A percentile compares a stretch with the other conserved stretches of the same genome.
phyloP scores from a whole-genome alignment of 768 basidiomycete species.

The Pleurotus platypus region DNA sequence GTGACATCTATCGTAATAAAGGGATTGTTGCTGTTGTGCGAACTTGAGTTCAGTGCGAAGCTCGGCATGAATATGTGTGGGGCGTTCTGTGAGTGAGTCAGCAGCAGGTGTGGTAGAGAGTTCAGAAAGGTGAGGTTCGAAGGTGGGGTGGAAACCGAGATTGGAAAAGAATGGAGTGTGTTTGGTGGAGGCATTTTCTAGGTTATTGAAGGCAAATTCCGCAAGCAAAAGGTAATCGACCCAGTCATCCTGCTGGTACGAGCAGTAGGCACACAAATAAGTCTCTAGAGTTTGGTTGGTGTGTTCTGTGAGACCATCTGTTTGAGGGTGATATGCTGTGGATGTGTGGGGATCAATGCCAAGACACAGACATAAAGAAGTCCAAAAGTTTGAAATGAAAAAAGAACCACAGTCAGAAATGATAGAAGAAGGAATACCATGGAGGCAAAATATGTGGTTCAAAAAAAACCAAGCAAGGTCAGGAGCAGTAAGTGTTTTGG shows the following conservation, averaged over 20 bases:
- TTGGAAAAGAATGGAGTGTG: conserved; percentile 35
- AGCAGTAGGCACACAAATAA: too few species aligned
- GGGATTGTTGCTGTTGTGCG: conserved; percentile 22
- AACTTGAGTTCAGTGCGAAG: conserved; percentile 25
- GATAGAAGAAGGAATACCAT: too few species aligned
- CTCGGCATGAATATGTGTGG: conserved; percentile 29
- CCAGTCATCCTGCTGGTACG: background rate
- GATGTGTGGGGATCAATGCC: too few species aligned
- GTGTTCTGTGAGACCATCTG: too few species aligned
- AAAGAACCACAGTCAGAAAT: too few species aligned
- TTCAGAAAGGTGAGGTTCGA: too few species aligned
- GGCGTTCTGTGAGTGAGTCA: conserved; percentile 20
- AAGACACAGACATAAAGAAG: too few species aligned
- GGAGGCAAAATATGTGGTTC: too few species aligned
- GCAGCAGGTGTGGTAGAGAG: conserved; percentile 23
- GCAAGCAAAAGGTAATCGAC: conserved; percentile 32
- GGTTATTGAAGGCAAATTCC: conserved; percentile 39
- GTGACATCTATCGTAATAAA: conserved; percentile 22
- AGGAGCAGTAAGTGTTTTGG: conserved; percentile 11
- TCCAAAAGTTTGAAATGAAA: too few species aligned
- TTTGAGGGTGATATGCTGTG: too few species aligned
- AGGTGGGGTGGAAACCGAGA: conserved; percentile 12
- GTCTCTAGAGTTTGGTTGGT: too few species aligned
- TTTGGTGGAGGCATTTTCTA: conserved; percentile 25
- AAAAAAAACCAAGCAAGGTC: too few species aligned